phyloP scores from a whole-genome alignment of 2,329 filamentous ascomycete species.

The Emmonsiellopsis sp. region DNA sequence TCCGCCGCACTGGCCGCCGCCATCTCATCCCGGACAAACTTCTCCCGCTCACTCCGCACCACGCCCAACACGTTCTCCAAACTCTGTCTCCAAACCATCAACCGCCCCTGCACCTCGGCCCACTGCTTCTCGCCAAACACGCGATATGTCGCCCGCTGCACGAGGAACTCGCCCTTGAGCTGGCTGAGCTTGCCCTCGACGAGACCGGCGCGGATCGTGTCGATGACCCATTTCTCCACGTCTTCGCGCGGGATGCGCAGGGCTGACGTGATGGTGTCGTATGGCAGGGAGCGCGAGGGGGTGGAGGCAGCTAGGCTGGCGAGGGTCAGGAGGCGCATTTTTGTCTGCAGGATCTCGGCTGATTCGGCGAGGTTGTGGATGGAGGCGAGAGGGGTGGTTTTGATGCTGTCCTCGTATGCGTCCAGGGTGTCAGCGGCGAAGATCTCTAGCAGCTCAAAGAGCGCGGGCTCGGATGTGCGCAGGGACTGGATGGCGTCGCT shows the following conservation, averaged over 20 bases:
- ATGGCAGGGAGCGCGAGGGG: conserved; percentile 78
- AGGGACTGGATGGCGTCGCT: conserved; percentile 78
- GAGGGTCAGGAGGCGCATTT: conserved; percentile 93
- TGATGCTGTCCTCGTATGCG: conserved; percentile 90
- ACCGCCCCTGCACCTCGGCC: conserved; percentile 80
- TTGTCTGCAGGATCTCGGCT: conserved; percentile 73
- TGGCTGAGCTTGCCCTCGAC: conserved; percentile 96
- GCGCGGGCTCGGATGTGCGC: conserved; percentile 70
- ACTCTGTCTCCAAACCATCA: conserved; percentile 85
- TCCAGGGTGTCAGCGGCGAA: conserved; percentile 91
- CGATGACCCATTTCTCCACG: conserved; percentile 97
- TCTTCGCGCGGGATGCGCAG: conserved; percentile 75
- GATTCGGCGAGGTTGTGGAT: conserved; percentile 80
- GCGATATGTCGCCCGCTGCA: conserved; percentile 92
- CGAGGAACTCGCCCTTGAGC: conserved; percentile 83
- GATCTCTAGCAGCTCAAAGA: conserved; percentile 89
- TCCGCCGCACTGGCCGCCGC: conserved; percentile 53
- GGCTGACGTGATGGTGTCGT: conserved; percentile 72
- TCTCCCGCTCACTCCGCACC: conserved; percentile 70
- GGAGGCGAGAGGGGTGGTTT: conserved; percentile 39
- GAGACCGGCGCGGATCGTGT: conserved; percentile 89
- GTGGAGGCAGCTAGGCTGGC: conserved; percentile 78
- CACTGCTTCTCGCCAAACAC: conserved; percentile 98
- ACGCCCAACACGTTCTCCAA: conserved; percentile 70
- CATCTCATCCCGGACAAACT: conserved; percentile 59